Evolutionary conservation across 2,329 filamentous ascomycete genomes (phyloP).

Genomic region (Xylaria sp.): DNA sequence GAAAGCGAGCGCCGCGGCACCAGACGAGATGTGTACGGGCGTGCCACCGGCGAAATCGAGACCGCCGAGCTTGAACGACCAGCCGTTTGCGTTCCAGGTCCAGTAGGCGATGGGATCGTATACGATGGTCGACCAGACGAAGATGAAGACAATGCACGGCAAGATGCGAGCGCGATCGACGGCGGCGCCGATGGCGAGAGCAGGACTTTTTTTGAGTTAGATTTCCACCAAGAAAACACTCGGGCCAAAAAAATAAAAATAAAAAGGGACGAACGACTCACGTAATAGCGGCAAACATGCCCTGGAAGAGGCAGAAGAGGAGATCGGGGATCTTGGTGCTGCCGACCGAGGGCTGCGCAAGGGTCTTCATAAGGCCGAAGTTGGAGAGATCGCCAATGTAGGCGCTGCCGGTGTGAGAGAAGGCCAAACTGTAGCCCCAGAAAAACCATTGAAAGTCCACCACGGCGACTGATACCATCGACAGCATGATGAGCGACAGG

Average conservation of each 20-base stretch:
- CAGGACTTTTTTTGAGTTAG: slow-evolving; percentile 53
- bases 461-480: slow-evolving; percentile 81
- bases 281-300: slow-evolving; percentile 92
- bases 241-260: neutral
- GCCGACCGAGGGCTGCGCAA: slow-evolving; percentile 79
- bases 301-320: slow-evolving; percentile 85
- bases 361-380: slow-evolving; percentile 81
- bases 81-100: slow-evolving; percentile 80
- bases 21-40: slow-evolving; percentile 79
- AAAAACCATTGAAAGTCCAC: slow-evolving; percentile 95
- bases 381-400: slow-evolving; percentile 85
- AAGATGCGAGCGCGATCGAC: slow-evolving; percentile 71
- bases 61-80: slow-evolving; percentile 74
- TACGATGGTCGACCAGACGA: slow-evolving; percentile 76
- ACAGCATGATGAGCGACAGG: slow-evolving; percentile 84
- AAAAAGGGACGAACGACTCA: slow-evolving; percentile 57
- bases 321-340: slow-evolving; percentile 79
- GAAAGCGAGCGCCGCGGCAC: slow-evolving; percentile 77
- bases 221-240: neutral
- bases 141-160: slow-evolving; percentile 72
- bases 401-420: slow-evolving; percentile 79
- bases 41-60: slow-evolving; percentile 81
- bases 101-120: slow-evolving; percentile 80
- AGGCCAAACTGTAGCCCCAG: slow-evolving; percentile 89
- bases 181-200: slow-evolving; percentile 68